Conservation (phyloP, 768 basidiomycete species). For the Suillus luteus region DNA sequence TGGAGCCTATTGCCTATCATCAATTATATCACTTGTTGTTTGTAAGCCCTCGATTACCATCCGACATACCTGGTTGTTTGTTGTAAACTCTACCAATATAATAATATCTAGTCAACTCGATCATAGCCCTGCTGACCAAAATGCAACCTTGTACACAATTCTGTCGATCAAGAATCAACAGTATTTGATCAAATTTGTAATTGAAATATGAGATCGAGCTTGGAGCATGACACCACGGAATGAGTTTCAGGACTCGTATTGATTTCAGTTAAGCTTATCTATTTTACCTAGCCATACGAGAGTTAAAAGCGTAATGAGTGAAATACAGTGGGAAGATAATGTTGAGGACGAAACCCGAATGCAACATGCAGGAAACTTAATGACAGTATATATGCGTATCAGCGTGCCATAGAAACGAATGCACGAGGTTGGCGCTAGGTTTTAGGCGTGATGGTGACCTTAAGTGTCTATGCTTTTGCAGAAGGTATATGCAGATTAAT, state of each 20-base stretch:
- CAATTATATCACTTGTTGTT: neutral
- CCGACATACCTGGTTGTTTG: neutral
- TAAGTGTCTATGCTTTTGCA: constrained; percentile 61
- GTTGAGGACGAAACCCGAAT: constrained; percentile 23
- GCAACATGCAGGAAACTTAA: constrained; percentile 34
- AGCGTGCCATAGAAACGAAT: constrained; percentile 19
- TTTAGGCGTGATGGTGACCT: constrained; percentile 12
- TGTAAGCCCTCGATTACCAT: neutral
- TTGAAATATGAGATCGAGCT: neutral
- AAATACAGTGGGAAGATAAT: constrained; percentile 36
- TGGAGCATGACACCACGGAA: neutral
- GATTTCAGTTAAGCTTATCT: constrained; percentile 21
- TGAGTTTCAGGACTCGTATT: neutral
- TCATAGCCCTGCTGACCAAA: neutral
- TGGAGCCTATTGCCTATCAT: neutral
- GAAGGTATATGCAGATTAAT: constrained; percentile 89
- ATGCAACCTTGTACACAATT: neutral
- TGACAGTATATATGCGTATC: constrained; percentile 39
- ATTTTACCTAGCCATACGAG: constrained; percentile 29
- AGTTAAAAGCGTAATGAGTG: constrained; percentile 12
- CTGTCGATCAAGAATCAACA: neutral
- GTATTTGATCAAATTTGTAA: neutral
- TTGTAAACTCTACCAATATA: neutral
- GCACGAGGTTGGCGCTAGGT: neutral
- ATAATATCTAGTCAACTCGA: constrained; percentile 2